Evolutionary conservation across 2,329 filamentous ascomycete species (phyloP).

Genomic region (Sclerotiophoma versabilis): DNA sequence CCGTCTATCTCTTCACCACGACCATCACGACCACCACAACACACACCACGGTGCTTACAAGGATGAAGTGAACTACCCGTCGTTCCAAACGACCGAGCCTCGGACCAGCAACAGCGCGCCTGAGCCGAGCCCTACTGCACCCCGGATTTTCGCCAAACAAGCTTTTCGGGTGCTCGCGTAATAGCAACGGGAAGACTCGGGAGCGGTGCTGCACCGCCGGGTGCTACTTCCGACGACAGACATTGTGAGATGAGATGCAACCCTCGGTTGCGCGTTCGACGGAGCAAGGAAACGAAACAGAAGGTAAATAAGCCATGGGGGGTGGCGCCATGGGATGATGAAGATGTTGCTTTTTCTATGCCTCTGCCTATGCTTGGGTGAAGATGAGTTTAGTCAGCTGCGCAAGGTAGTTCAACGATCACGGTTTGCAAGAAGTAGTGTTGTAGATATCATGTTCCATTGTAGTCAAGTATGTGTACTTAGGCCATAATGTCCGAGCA

Average conservation of each 20-base stretch:
- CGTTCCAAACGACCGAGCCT: no score
- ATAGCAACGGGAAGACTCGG: slow-evolving; percentile 1
- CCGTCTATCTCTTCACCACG: no score
- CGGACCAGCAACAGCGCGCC: background rate
- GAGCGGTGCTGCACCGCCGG: background rate
- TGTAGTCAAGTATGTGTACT: slow-evolving; percentile 4
- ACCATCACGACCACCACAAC: no score
- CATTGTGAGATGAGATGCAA: background rate
- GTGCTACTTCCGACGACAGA: background rate
- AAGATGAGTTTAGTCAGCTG: no score
- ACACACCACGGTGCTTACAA: no score
- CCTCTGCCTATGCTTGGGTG: background rate
- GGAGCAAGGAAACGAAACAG: no score
- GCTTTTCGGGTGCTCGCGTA: slow-evolving; percentile 14
- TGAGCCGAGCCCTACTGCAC: background rate
- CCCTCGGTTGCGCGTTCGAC: no score
- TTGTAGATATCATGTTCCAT: slow-evolving; percentile 5
- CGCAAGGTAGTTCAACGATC: no score
- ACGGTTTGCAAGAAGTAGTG: no score
- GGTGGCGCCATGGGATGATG: background rate
- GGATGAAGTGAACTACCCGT: no score
- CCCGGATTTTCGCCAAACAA: background rate
- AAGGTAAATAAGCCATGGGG: no score
- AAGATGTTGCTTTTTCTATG: background rate
- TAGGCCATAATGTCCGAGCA: background rate